Conservation (phyloP, 805 yeast genomes). For the Kazachstania kunashirensis region DNA sequence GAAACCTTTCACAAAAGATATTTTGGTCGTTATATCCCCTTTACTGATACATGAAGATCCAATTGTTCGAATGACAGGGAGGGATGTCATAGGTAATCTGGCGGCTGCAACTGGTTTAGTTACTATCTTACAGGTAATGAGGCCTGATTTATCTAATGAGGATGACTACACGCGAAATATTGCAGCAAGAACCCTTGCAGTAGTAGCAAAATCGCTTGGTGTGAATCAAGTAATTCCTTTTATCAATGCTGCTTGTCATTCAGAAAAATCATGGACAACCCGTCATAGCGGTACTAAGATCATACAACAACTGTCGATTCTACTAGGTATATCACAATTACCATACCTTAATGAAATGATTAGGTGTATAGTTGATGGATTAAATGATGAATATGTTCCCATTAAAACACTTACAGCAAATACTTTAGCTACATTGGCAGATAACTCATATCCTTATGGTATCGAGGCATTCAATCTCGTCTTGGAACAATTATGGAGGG, state of each 20-base stretch:
- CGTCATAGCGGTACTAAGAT: constrained; percentile 74
- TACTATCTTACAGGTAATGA: constrained; percentile 63
- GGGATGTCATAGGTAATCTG: constrained; percentile 65
- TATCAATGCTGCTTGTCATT: constrained; percentile 64
- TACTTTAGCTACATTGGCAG: constrained; percentile 68
- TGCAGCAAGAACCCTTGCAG: constrained; percentile 73
- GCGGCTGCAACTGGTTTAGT: constrained; percentile 77
- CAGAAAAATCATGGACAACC: constrained; percentile 71
- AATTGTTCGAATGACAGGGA: constrained; percentile 65
- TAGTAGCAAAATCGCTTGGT: constrained; percentile 74
- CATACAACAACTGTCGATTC: constrained; percentile 63
- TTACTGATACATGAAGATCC: constrained; percentile 70
- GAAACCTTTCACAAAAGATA: constrained; percentile 63
- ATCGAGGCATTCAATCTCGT: constrained; percentile 73
- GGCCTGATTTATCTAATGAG: constrained; percentile 73
- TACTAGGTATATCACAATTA: constrained; percentile 61
- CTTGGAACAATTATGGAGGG: constrained; percentile 73
- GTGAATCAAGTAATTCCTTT: constrained; percentile 66
- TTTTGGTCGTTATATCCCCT: constrained; percentile 69
- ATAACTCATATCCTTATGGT: constrained; percentile 78
- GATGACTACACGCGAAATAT: constrained; percentile 75
- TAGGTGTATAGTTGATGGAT: constrained; percentile 45
- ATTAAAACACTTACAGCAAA: constrained; percentile 64
- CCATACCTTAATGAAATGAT: constrained; percentile 65
- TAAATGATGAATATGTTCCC: constrained; percentile 58